Percentiles rank a stretch among this genome's conserved stretches.
Evolutionary conservation across 352 stramenopile species (phyloP).

Genomic region (Elongisporangium senticosum): DNA sequence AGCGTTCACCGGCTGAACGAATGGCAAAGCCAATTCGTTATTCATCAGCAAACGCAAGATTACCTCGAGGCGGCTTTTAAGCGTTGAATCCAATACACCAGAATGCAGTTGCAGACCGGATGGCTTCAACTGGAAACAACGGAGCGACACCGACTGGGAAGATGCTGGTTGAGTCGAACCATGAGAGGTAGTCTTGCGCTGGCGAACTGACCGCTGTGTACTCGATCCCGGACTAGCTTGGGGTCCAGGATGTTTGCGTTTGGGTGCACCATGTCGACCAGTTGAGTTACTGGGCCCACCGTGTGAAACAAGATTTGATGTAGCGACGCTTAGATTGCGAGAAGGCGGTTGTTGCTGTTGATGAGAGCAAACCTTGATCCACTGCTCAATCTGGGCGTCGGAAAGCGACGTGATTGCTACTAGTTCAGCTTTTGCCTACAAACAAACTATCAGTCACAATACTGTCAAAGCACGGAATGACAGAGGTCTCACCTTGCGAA

Average conservation of each 20-base stretch:
- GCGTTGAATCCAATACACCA: constrained; percentile 34
- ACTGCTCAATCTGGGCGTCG: constrained; percentile 59
- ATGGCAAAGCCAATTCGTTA: constrained; percentile 61
- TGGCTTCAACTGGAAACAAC: constrained; percentile 48
- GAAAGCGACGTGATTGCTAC: constrained; percentile 51
- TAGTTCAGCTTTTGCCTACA: constrained; percentile 41
- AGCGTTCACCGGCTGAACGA: constrained; percentile 59
- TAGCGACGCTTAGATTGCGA: constrained; percentile 8
- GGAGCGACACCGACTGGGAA: constrained; percentile 41
- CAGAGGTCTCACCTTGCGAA: constrained; percentile 29
- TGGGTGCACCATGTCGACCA: constrained; percentile 40
- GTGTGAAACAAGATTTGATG: constrained; percentile 1
- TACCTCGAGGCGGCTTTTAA: constrained; percentile 48
- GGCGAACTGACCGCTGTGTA: constrained; percentile 30
- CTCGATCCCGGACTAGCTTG: constrained; percentile 10
- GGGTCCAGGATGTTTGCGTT: constrained; percentile 36
- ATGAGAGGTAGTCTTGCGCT: constrained; percentile 25
- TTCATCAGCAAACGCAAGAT: constrained; percentile 58
- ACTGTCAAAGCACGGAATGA: not conserved
- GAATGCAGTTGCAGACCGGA: constrained; percentile 16
- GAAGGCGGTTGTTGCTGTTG: constrained; percentile 20
- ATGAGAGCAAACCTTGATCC: constrained; percentile 36
- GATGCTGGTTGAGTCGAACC: constrained; percentile 2
- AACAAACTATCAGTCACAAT: constrained; percentile 5
- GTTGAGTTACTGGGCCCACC: not conserved